Evolutionary conservation across 768 basidiomycete genomes (phyloP).

Genomic region (Suillus subluteus): DNA sequence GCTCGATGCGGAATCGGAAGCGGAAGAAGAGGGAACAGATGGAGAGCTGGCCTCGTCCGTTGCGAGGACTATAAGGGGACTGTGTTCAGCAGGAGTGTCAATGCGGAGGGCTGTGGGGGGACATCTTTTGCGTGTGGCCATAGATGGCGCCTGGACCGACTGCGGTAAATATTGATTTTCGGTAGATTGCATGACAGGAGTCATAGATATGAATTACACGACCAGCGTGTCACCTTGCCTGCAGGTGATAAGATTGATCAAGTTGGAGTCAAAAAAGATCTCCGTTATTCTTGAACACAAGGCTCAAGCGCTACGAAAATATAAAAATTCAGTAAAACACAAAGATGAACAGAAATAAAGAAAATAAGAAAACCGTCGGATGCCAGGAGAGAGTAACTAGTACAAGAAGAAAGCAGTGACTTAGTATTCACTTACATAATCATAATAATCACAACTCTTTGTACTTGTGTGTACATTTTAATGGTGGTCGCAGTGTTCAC

Average conservation of each 20-base stretch:
- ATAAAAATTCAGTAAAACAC: slow-evolving; percentile 18
- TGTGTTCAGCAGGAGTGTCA: slow-evolving; percentile 49
- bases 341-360: slow-evolving; percentile 23
- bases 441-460: slow-evolving; percentile 13
- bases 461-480: slow-evolving; percentile 7
- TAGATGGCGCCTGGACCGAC: slow-evolving; percentile 33
- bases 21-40: slow-evolving; percentile 54
- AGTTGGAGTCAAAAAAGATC: slow-evolving; percentile 15
- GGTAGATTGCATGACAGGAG: slow-evolving; percentile 33
- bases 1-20: slow-evolving; percentile 54
- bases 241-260: slow-evolving; percentile 18
- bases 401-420: background rate
- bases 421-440: slow-evolving; percentile 10
- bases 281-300: slow-evolving; percentile 7
- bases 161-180: slow-evolving; percentile 28
- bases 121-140: slow-evolving; percentile 50
- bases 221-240: slow-evolving; percentile 35
- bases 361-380: slow-evolving; percentile 18
- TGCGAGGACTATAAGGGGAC: slow-evolving; percentile 53
- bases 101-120: slow-evolving; percentile 63
- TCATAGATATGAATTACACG: slow-evolving; percentile 36
- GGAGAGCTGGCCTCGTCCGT: slow-evolving; percentile 48
- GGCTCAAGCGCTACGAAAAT: slow-evolving; percentile 24
- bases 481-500: background rate
- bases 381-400: background rate